Conservation (phyloP, 768 basidiomycete genomes). For the Candolleomyces aberdarensis region DNA sequence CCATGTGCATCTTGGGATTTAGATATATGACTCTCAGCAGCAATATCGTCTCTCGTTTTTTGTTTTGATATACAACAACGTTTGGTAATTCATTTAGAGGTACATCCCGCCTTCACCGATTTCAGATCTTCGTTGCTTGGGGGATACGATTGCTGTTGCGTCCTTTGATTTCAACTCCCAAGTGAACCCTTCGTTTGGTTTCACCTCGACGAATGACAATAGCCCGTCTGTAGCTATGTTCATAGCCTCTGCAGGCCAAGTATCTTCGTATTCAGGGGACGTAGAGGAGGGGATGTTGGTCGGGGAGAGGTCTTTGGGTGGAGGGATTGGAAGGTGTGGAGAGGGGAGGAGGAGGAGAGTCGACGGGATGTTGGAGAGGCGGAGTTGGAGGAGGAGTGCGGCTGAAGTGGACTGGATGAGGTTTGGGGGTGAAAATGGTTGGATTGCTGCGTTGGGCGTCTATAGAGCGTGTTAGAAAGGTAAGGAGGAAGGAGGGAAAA, state of each 20-base stretch:
- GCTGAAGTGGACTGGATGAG: conserved; percentile 54
- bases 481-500: too few relatives aligned
- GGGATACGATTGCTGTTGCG: not conserved
- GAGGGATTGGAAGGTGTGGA: conserved; percentile 36
- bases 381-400: conserved; percentile 43
- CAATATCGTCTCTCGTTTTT: too few relatives aligned
- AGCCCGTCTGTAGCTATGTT: conserved; percentile 29
- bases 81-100: conserved; percentile 27
- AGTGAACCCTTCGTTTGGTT: conserved; percentile 15
- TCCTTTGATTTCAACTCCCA: conserved; percentile 12
- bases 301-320: conserved; percentile 36
- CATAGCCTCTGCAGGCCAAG: conserved; percentile 35
- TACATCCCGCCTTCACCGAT: conserved; percentile 53
- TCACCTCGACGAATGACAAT: conserved; percentile 31
- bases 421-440: conserved; percentile 53
- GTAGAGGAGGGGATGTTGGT: conserved; percentile 29
- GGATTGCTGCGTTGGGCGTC: conserved; percentile 16
- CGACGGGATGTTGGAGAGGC: conserved; percentile 13
- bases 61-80: too few relatives aligned
- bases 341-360: conserved; percentile 49
- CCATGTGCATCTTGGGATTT: too few relatives aligned
- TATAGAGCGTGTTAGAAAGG: conserved; percentile 13
- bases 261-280: conserved; percentile 23
- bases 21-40: too few relatives aligned
- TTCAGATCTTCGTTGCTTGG: conserved; percentile 14